Evolutionary conservation across 345 rosid species (phyloP).

Genomic region (Theobroma cacao): DNA sequence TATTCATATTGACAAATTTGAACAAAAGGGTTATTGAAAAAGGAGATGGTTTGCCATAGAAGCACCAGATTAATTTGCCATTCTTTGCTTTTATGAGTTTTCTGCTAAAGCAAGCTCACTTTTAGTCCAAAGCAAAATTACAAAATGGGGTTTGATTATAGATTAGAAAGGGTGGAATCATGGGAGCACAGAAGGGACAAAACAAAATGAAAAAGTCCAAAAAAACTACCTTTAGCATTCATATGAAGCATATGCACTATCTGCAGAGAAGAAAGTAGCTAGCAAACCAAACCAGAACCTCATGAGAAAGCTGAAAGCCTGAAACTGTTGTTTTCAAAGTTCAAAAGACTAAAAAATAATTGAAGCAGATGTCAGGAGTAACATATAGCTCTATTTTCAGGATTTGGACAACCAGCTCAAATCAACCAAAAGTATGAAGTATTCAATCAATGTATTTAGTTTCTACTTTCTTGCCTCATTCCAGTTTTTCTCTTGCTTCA

Average conservation of each 20-base stretch:
- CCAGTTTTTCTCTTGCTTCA: too few relatives aligned
- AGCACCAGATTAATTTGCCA: background rate
- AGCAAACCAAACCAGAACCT: background rate
- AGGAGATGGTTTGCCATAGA: background rate
- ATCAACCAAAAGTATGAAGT: too few relatives aligned
- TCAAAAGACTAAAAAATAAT: background rate
- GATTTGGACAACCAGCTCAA: too few relatives aligned
- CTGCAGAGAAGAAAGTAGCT: background rate
- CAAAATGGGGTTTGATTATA: background rate
- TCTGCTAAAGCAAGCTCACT: background rate
- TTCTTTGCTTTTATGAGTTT: background rate
- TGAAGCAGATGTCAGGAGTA: background rate
- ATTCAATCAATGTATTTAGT: too few relatives aligned
- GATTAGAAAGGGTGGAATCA: background rate
- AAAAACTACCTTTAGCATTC: background rate
- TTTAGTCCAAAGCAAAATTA: background rate
- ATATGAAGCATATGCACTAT: background rate
- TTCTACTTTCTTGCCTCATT: background rate
- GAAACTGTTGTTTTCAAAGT: background rate
- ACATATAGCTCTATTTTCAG: background rate
- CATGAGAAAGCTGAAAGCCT: background rate
- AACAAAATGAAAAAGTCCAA: background rate
- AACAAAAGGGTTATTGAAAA: background rate
- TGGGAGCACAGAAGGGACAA: background rate
- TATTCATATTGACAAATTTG: background rate